phyloP scores from a whole-genome alignment of 768 basidiomycete species.

The Mycena amicta region DNA sequence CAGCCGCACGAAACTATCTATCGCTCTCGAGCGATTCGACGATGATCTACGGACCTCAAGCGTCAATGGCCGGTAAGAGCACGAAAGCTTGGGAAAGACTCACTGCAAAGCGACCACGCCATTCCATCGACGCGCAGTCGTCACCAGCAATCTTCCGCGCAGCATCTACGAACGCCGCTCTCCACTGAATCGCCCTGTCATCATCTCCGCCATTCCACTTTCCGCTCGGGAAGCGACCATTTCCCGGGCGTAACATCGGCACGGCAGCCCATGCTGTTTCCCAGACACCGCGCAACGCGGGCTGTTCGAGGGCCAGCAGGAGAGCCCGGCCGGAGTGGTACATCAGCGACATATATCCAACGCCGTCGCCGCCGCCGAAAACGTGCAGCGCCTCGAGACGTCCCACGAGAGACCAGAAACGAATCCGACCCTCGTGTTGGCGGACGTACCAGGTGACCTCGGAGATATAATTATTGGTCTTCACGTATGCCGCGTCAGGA shows the following conservation, averaged over 20 bases:
- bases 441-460: slow-evolving; percentile 13
- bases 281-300: slow-evolving; percentile 11
- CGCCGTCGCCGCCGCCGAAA: slow-evolving; percentile 1
- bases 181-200: background rate
- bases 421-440: slow-evolving; percentile 8
- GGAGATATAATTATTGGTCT: background rate
- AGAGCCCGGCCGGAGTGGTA: slow-evolving; percentile 9
- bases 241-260: background rate
- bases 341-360: slow-evolving; percentile 11
- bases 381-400: slow-evolving; percentile 12
- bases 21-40: too few species aligned
- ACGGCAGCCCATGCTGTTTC: slow-evolving; percentile 19
- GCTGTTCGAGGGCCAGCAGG: slow-evolving; percentile 12
- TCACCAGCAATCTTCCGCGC: slow-evolving; percentile 2
- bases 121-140: slow-evolving; percentile 5
- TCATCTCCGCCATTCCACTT: slow-evolving; percentile 1
- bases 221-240: slow-evolving; percentile 1
- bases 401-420: slow-evolving; percentile 16
- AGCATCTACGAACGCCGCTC: slow-evolving; percentile 4
- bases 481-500: background rate
- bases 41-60: too few species aligned
- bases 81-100: too few species aligned
- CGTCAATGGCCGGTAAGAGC: too few species aligned
- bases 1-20: too few species aligned
- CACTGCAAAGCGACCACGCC: slow-evolving; percentile 12